Evolutionary conservation across 1,284 basidiomycete genomes (phyloP).

Genomic region (Heimioporus punctisporus): DNA sequence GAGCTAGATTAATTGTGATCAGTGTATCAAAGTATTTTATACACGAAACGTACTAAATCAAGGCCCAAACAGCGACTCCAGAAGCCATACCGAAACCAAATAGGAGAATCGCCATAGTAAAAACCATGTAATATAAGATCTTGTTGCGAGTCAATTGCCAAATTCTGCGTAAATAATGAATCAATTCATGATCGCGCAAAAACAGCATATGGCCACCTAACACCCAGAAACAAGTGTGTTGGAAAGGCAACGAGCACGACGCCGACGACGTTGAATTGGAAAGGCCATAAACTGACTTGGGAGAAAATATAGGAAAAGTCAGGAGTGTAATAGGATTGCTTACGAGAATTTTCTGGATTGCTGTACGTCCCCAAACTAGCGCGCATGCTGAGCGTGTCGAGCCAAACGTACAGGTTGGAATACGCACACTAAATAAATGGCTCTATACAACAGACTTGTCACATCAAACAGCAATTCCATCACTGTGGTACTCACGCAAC

Average conservation of each 20-base stretch:
- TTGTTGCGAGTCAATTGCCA: constrained; percentile 38
- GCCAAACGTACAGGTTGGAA: too few relatives aligned
- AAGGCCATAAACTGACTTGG: constrained; percentile 35
- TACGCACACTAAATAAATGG: not conserved
- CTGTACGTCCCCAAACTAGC: not conserved
- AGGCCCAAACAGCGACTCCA: constrained; percentile 39
- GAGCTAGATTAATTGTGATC: constrained; percentile 17
- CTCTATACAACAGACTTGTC: not conserved
- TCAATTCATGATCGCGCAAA: not conserved
- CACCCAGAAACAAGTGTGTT: constrained; percentile 7
- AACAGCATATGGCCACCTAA: constrained; percentile 7
- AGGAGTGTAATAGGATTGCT: too few relatives aligned
- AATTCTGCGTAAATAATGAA: too few relatives aligned
- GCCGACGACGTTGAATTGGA: constrained; percentile 45
- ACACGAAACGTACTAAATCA: constrained; percentile 37
- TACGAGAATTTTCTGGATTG: not conserved
- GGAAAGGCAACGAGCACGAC: constrained; percentile 37
- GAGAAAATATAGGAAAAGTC: too few relatives aligned
- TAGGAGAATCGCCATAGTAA: constrained; percentile 28
- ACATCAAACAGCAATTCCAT: not conserved
- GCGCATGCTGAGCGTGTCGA: too few relatives aligned
- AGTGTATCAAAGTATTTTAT: not conserved
- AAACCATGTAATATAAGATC: constrained; percentile 34
- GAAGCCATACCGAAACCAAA: constrained; percentile 21
- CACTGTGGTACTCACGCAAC: not conserved